Percentiles rank a stretch among this genome's conserved stretches.
Conservation (phyloP, 164 flowering plant genomes). For the Berberis thunbergii region DNA sequence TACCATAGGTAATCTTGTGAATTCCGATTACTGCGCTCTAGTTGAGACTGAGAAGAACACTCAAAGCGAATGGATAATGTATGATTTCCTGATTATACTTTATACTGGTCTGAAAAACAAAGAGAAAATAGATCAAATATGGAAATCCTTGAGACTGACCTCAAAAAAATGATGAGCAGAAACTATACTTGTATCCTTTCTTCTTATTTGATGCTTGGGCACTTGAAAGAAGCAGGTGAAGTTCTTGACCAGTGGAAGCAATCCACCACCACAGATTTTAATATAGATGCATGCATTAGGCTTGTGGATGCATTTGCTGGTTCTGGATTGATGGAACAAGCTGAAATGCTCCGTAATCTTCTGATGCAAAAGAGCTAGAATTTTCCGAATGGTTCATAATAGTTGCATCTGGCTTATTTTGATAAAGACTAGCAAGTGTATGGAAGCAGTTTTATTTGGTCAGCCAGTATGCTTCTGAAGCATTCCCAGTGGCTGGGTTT, state of each 20-base stretch:
- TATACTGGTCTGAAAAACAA: slow-evolving; percentile 60
- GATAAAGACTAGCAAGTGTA: background rate
- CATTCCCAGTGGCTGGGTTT: too few species aligned
- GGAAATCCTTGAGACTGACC: slow-evolving; percentile 71
- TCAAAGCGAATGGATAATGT: slow-evolving; percentile 79
- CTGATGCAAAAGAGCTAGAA: slow-evolving; percentile 32
- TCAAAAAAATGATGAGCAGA: slow-evolving; percentile 68
- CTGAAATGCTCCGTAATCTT: slow-evolving; percentile 30
- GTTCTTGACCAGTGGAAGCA: slow-evolving; percentile 70
- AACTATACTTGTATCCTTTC: slow-evolving; percentile 56
- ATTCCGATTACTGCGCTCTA: slow-evolving; percentile 32
- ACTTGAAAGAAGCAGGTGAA: slow-evolving; percentile 56
- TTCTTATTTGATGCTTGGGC: slow-evolving; percentile 69
- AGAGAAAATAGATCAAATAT: slow-evolving; percentile 61
- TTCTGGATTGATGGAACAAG: slow-evolving; percentile 38
- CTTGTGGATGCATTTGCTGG: slow-evolving; percentile 44
- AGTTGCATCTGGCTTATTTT: background rate
- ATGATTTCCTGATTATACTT: slow-evolving; percentile 74
- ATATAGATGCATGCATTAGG: slow-evolving; percentile 35
- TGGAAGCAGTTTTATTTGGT: background rate
- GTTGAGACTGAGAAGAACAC: slow-evolving; percentile 53
- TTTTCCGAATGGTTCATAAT: slow-evolving; percentile 17
- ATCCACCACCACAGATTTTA: slow-evolving; percentile 45
- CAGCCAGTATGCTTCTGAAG: too few species aligned
- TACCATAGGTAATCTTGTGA: slow-evolving; percentile 30